Percentiles rank a stretch among this genome's conserved stretches.
These are phyloP conservation scores for Kurtzmaniella quercitrusa DNA, from an alignment of 1,139 yeast species.

Conservation along the genomic window DNA sequence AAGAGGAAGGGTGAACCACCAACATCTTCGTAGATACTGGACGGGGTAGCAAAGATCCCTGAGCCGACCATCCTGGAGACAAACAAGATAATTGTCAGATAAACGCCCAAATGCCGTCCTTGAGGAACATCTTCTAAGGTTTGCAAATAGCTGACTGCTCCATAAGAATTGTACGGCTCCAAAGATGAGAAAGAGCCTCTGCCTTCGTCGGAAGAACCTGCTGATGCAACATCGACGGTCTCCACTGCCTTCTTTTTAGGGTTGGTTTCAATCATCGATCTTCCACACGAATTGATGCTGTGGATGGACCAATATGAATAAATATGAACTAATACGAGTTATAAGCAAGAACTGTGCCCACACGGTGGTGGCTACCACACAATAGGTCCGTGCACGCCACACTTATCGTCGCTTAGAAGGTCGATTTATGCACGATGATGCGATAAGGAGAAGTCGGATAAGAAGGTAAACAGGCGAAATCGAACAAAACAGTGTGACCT, in stretches of 20 bases:
- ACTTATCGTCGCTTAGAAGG: not conserved
- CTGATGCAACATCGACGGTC: constrained; percentile 1
- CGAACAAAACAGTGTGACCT: too few species aligned
- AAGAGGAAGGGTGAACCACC: constrained; percentile 63
- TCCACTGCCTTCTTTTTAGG: not conserved
- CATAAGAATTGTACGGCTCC: constrained; percentile 8
- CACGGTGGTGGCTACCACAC: not conserved
- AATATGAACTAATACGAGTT: too few species aligned
- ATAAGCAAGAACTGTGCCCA: too few species aligned
- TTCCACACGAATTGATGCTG: not conserved
- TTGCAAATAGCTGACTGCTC: constrained; percentile 19
- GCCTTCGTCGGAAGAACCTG: constrained; percentile 2
- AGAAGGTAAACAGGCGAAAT: too few species aligned
- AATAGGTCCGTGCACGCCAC: not conserved
- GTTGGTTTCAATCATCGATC: not conserved
- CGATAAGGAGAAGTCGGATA: too few species aligned
- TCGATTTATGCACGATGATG: not conserved
- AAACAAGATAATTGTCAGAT: constrained; percentile 59
- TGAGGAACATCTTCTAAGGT: constrained; percentile 59
- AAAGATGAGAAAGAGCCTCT: constrained; percentile 7
- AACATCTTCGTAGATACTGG: constrained; percentile 60
- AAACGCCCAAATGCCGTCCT: constrained; percentile 69
- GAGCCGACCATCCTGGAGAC: constrained; percentile 72
- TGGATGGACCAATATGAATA: too few species aligned
- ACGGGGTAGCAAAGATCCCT: constrained; percentile 71